These are phyloP conservation scores for Termitomyces sp. DNA, from an alignment of 768 basidiomycete genomes.

Conservation along the genomic window DNA sequence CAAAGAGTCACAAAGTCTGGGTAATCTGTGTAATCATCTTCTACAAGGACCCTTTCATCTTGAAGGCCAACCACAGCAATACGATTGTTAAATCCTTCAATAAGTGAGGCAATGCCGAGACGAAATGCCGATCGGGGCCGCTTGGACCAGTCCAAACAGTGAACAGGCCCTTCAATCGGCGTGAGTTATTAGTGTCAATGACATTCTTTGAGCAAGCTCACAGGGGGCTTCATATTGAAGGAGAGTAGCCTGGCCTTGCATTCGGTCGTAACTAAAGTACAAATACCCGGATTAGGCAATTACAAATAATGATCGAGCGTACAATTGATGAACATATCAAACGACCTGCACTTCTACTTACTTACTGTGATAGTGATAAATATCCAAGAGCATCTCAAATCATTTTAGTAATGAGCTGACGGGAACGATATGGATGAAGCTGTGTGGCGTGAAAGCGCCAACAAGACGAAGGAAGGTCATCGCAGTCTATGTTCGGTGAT, in stretches of 20 bases:
- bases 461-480: constrained; percentile 69
- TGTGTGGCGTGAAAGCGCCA: constrained; percentile 57
- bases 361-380: constrained; percentile 7
- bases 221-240: constrained; percentile 85
- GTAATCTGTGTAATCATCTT: constrained; percentile 78
- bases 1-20: constrained; percentile 85
- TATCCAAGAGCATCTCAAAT: constrained; percentile 52
- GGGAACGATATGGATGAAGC: constrained; percentile 19
- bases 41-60: constrained; percentile 83
- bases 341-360: not conserved
- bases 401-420: not conserved
- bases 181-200: constrained; percentile 4
- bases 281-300: constrained; percentile 4
- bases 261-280: constrained; percentile 18
- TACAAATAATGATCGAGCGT: not conserved
- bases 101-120: constrained; percentile 79
- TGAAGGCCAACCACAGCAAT: constrained; percentile 76
- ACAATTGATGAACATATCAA: not conserved
- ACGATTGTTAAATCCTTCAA: constrained; percentile 78
- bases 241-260: constrained; percentile 61
- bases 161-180: constrained; percentile 64
- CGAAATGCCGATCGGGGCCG: constrained; percentile 78
- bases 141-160: constrained; percentile 87
- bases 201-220: constrained; percentile 31
- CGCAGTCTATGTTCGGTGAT: too few species aligned